Conservation (phyloP, 2,329 filamentous ascomycete genomes). For the Fusarium marasasianum region DNA sequence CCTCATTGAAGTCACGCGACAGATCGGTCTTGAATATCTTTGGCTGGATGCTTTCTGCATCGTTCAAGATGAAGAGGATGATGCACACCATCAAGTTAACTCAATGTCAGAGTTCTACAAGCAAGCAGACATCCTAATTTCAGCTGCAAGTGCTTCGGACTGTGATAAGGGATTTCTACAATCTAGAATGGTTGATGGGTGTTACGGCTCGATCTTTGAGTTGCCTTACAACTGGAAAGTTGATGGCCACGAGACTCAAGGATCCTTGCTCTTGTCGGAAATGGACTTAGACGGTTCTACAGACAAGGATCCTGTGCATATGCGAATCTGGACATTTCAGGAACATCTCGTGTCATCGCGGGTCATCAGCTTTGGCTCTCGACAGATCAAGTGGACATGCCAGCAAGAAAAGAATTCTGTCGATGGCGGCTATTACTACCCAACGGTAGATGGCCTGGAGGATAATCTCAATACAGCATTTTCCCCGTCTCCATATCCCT, state of each 20-base stretch:
- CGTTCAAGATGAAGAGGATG: neutral
- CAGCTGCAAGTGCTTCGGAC: neutral
- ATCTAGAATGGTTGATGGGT: neutral
- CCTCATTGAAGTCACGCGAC: neutral
- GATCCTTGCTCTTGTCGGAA: too few species aligned
- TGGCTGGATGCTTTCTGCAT: neutral
- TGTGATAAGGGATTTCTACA: neutral
- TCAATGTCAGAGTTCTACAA: neutral
- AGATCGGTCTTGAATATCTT: neutral
- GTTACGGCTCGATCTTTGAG: neutral
- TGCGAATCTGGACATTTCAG: too few species aligned
- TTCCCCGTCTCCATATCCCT: neutral
- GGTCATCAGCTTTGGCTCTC: neutral
- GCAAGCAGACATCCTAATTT: neutral
- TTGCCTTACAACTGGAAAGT: neutral
- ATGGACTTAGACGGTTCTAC: too few species aligned
- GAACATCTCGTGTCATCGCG: neutral
- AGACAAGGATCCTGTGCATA: too few species aligned
- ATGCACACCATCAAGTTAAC: neutral
- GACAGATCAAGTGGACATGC: neutral
- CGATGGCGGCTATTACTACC: neutral
- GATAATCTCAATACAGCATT: neutral
- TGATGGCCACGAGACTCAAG: neutral
- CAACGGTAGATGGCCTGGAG: rapidly evolving
- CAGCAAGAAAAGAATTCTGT: neutral